Conservation (phyloP, 2,329 filamentous ascomycete genomes). For the Penicillium sp. region DNA sequence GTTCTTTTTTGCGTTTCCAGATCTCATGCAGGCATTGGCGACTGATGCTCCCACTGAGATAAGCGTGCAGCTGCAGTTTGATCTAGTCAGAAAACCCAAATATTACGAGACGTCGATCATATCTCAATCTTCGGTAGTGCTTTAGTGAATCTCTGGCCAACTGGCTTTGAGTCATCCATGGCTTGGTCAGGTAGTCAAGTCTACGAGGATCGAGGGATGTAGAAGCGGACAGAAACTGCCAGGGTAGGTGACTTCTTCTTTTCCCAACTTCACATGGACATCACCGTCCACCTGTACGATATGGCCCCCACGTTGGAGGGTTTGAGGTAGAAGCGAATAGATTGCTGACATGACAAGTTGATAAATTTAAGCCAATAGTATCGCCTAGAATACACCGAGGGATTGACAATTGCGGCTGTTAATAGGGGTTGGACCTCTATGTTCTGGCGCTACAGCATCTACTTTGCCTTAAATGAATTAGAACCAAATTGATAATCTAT, state of each 20-base stretch:
- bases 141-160: slow-evolving; percentile 34
- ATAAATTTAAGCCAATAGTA: neutral
- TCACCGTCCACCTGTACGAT: neutral
- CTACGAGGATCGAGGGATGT: too few relatives aligned
- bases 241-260: neutral
- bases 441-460: neutral
- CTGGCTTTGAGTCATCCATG: slow-evolving; percentile 30
- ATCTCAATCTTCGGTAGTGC: slow-evolving; percentile 42
- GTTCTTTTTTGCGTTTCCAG: slow-evolving; percentile 62
- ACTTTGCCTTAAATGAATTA: neutral
- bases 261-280: neutral
- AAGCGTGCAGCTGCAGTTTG: slow-evolving; percentile 68
- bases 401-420: neutral
- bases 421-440: neutral
- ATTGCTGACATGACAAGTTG: neutral
- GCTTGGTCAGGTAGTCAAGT: neutral
- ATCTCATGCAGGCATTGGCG: slow-evolving; percentile 71
- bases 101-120: neutral
- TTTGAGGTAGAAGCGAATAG: neutral
- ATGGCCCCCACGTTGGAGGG: neutral
- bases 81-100: slow-evolving; percentile 2
- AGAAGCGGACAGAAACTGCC: neutral
- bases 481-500: neutral
- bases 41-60: slow-evolving; percentile 76
- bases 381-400: neutral